Conservation (phyloP, 768 basidiomycete species). For the Lactifluus hygrophoroides region DNA sequence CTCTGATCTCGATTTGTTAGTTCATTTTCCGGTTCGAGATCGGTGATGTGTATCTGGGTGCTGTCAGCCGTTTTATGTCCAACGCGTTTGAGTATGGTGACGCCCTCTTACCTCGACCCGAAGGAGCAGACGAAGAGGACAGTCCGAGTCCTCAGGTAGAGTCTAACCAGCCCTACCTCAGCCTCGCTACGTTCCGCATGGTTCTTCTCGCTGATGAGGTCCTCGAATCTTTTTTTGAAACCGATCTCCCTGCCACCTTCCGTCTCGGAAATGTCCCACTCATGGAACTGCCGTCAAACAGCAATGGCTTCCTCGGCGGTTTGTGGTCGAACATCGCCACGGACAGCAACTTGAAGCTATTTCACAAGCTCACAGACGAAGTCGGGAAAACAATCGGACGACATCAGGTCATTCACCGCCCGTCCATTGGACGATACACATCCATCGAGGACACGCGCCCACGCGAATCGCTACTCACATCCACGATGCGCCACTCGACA, state of each 20-base stretch:
- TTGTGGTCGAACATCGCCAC: slow-evolving; percentile 86
- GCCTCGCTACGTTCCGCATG: slow-evolving; percentile 97
- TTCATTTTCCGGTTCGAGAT: slow-evolving; percentile 98
- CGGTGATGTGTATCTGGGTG: slow-evolving; percentile 93
- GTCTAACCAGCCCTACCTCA: slow-evolving; percentile 86
- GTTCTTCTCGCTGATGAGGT: slow-evolving; percentile 95
- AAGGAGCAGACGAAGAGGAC: slow-evolving; percentile 31
- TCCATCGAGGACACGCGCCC: slow-evolving; percentile 81
- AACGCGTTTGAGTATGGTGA: slow-evolving; percentile 98
- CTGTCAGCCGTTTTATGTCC: slow-evolving; percentile 94
- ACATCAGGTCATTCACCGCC: slow-evolving; percentile 75
- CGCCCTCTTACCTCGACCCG: slow-evolving; percentile 61
- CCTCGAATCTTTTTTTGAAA: slow-evolving; percentile 93
- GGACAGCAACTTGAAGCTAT: slow-evolving; percentile 87
- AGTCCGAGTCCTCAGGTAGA: slow-evolving; percentile 42
- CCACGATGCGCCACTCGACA: slow-evolving; percentile 50
- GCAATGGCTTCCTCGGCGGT: slow-evolving; percentile 65
- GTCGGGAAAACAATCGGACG: slow-evolving; percentile 91
- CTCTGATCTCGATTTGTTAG: slow-evolving; percentile 32
- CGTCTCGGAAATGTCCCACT: slow-evolving; percentile 63
- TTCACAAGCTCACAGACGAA: slow-evolving; percentile 89
- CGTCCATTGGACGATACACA: slow-evolving; percentile 81
- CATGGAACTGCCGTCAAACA: slow-evolving; percentile 51
- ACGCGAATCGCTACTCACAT: slow-evolving; percentile 77
- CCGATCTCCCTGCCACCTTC: slow-evolving; percentile 86